Evolutionary conservation across 805 yeast species (phyloP).

Genomic region (Nakazawaea wyomingensis): DNA sequence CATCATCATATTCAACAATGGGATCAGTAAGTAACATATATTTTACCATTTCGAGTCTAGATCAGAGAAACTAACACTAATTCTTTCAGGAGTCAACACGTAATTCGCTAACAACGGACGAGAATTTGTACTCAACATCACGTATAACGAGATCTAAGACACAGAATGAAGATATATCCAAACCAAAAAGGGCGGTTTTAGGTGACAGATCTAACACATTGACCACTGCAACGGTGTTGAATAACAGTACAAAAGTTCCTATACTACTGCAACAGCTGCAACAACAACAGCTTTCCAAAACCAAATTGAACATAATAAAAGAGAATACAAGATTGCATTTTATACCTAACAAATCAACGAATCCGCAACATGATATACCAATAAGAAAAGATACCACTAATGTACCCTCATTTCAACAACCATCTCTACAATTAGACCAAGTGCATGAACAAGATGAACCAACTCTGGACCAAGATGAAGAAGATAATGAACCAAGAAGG

Average conservation of each 20-base stretch:
- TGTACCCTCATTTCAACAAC: neutral
- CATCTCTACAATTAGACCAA: neutral
- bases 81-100: slow-evolving; percentile 10
- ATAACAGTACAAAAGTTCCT: neutral
- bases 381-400: slow-evolving; percentile 1
- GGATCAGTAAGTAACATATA: slow-evolving; percentile 13
- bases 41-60: no score
- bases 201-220: slow-evolving; percentile 12
- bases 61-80: no score
- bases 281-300: neutral
- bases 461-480: neutral
- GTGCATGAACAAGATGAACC: neutral
- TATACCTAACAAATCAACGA: neutral
- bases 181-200: slow-evolving; percentile 10
- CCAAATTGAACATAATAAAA: slow-evolving; percentile 8
- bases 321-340: slow-evolving; percentile 7
- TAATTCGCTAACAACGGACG: slow-evolving; percentile 10
- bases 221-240: neutral
- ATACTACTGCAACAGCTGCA: neutral
- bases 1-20: no score
- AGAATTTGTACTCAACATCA: slow-evolving; percentile 9
- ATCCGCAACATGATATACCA: slow-evolving; percentile 4
- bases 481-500: slow-evolving; percentile 13
- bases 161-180: slow-evolving; percentile 6
- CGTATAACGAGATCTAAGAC: slow-evolving; percentile 13